phyloP scores from a whole-genome alignment of 2,329 filamentous ascomycete genomes.

The Aureobasidium subglaciale region DNA sequence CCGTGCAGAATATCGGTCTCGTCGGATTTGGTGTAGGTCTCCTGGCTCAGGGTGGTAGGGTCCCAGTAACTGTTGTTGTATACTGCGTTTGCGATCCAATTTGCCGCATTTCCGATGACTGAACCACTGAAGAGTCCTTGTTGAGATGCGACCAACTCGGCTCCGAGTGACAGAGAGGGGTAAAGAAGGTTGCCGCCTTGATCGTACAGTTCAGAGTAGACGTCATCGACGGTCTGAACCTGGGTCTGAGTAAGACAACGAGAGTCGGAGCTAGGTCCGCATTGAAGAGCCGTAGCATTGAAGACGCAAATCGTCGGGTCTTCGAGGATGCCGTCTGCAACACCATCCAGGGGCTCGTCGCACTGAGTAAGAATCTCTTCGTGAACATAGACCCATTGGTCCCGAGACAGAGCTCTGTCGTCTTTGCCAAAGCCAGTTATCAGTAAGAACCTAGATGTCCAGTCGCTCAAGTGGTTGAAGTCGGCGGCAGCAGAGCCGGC shows the following conservation, averaged over 20 bases:
- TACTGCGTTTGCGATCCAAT: slow-evolving; percentile 46
- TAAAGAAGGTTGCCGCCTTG: slow-evolving; percentile 41
- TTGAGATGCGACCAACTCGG: slow-evolving; percentile 28
- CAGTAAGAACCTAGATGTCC: slow-evolving; percentile 38
- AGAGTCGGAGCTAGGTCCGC: slow-evolving; percentile 29
- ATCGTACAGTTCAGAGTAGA: slow-evolving; percentile 38
- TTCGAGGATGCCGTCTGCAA: slow-evolving; percentile 43
- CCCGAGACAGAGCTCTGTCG: slow-evolving; percentile 34
- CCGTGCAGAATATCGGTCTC: slow-evolving; percentile 33
- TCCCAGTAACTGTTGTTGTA: slow-evolving; percentile 41
- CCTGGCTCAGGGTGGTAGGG: slow-evolving; percentile 30
- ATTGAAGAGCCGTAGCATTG: slow-evolving; percentile 33
- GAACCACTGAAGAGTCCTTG: slow-evolving; percentile 34
- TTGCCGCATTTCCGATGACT: slow-evolving; percentile 36
- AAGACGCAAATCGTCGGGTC: slow-evolving; percentile 39
- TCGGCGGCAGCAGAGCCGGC: slow-evolving; percentile 38
- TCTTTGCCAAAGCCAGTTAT: slow-evolving; percentile 34
- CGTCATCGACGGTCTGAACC: slow-evolving; percentile 37
- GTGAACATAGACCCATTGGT: slow-evolving; percentile 39
- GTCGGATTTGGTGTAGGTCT: slow-evolving; percentile 35
- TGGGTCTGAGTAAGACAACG: slow-evolving; percentile 40
- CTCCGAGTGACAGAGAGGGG: slow-evolving; percentile 45
- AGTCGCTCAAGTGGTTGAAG: slow-evolving; percentile 38
- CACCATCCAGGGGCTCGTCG: slow-evolving; percentile 43
- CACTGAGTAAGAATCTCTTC: slow-evolving; percentile 42